phyloP scores from a whole-genome alignment of 768 basidiomycete species.

The Mycena olivaceomarginata region DNA sequence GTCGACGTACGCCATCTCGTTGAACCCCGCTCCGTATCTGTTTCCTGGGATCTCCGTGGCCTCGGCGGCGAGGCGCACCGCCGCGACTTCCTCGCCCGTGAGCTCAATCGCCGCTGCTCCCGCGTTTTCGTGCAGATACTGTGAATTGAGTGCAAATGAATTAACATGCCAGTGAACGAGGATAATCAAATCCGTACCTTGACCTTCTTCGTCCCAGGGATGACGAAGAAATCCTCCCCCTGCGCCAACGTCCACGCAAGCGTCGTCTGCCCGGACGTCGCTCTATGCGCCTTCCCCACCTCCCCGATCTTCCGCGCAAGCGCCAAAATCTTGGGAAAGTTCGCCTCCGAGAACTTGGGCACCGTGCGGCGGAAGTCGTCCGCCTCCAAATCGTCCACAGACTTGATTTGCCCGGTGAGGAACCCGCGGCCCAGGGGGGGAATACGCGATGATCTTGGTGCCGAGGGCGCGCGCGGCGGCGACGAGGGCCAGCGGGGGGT shows the following conservation, averaged over 20 bases:
- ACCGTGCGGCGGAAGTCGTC: conserved; percentile 1
- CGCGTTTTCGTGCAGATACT: background rate
- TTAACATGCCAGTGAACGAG: background rate
- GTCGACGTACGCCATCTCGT: background rate
- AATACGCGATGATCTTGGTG: conserved; percentile 59
- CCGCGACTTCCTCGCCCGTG: conserved; percentile 56
- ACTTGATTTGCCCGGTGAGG: conserved; percentile 61
- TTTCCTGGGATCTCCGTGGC: conserved; percentile 47
- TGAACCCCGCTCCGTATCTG: background rate
- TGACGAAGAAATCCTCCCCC: conserved; percentile 66
- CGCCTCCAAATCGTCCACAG: conserved; percentile 59
- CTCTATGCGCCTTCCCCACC: conserved; percentile 55
- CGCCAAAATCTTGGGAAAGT: background rate
- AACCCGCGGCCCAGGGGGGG: conserved; percentile 59
- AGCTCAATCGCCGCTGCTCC: conserved; percentile 52
- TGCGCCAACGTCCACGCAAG: conserved; percentile 72
- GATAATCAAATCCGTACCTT: conserved; percentile 42
- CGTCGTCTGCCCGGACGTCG: conserved; percentile 66
- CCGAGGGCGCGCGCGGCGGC: conserved; percentile 56
- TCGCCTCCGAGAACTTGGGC: background rate
- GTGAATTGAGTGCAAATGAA: background rate
- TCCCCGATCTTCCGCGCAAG: background rate
- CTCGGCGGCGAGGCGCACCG: conserved; percentile 58
- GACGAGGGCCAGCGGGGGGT: conserved; percentile 49
- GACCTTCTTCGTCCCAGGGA: conserved; percentile 68